Percentiles rank a stretch among this genome's conserved stretches.
These are phyloP conservation scores for Trametes versicolor DNA, from an alignment of 1,284 basidiomycete genomes.

Conservation along the genomic window DNA sequence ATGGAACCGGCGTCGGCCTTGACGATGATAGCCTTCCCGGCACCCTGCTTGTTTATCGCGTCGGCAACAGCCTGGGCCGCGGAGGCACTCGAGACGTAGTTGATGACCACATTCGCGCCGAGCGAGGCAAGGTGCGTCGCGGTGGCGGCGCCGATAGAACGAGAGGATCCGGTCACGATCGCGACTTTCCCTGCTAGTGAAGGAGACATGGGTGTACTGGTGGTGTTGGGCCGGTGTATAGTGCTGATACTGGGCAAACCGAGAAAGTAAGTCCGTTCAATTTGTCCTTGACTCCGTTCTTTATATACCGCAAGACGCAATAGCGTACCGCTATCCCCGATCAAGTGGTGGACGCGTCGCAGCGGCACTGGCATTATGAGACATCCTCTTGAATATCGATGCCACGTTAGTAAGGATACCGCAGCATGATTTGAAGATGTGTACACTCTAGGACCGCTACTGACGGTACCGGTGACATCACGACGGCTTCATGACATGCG, in stretches of 20 bases:
- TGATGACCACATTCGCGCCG: slow-evolving; percentile 67
- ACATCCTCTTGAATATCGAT: too few relatives aligned
- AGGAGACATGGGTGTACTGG: slow-evolving; percentile 25
- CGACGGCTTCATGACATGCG: too few relatives aligned
- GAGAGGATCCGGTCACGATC: slow-evolving; percentile 67
- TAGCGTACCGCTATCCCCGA: neutral
- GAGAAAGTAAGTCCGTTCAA: neutral
- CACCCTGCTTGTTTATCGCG: slow-evolving; percentile 51
- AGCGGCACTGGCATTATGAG: too few relatives aligned
- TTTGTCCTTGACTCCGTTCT: neutral
- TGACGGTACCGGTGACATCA: too few relatives aligned
- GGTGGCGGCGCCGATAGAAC: slow-evolving; percentile 66
- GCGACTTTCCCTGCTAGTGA: slow-evolving; percentile 55
- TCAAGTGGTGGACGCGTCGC: too few relatives aligned
- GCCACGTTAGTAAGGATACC: too few relatives aligned
- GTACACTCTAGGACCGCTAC: too few relatives aligned
- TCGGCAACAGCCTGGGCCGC: slow-evolving; percentile 58
- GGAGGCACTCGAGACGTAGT: slow-evolving; percentile 52
- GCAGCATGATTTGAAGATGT: too few relatives aligned
- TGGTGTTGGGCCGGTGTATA: neutral
- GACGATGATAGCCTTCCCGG: slow-evolving; percentile 60
- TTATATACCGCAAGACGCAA: neutral
- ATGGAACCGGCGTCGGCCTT: slow-evolving; percentile 60
- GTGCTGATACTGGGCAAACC: neutral
- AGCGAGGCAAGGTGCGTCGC: slow-evolving; percentile 60